A percentile compares a stretch with the other conserved stretches of the same genome.
Conservation (phyloP, 108 stramenopile genomes). For the Schizochytrium sp. region DNA sequence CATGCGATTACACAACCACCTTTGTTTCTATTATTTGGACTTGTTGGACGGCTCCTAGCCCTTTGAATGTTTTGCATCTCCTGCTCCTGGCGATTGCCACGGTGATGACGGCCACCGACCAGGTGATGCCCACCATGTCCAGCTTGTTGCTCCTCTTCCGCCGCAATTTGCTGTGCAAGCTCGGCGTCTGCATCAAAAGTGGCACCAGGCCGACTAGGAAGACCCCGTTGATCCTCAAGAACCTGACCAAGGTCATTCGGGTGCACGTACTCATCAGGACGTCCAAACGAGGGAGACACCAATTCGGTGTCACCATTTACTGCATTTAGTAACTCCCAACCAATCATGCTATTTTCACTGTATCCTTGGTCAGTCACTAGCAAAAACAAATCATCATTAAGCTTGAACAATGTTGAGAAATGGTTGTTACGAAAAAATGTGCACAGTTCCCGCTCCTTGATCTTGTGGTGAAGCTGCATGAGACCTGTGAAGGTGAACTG, state of each 20-base stretch:
- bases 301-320: constrained; percentile 90
- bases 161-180: neutral
- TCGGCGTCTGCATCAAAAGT: neutral
- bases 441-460: constrained; percentile 81
- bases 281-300: constrained; percentile 63
- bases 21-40: too few relatives aligned
- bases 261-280: constrained; percentile 6
- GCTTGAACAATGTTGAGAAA: constrained; percentile 90
- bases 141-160: neutral
- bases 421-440: constrained; percentile 98
- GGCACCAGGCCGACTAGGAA: neutral
- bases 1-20: too few relatives aligned
- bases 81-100: too few relatives aligned
- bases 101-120: too few relatives aligned
- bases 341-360: constrained; percentile 80
- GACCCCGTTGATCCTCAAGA: neutral
- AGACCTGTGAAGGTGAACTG: constrained; percentile 92
- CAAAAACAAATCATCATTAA: constrained; percentile 81
- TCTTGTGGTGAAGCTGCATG: constrained; percentile 78
- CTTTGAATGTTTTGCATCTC: too few relatives aligned
- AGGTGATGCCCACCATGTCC: too few relatives aligned
- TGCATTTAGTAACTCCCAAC: constrained; percentile 90
- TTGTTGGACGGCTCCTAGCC: too few relatives aligned
- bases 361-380: constrained; percentile 94
- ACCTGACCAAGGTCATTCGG: constrained; percentile 21